Evolutionary conservation across 345 rosid species (phyloP).

Genomic region (Aethionema arabicum): DNA sequence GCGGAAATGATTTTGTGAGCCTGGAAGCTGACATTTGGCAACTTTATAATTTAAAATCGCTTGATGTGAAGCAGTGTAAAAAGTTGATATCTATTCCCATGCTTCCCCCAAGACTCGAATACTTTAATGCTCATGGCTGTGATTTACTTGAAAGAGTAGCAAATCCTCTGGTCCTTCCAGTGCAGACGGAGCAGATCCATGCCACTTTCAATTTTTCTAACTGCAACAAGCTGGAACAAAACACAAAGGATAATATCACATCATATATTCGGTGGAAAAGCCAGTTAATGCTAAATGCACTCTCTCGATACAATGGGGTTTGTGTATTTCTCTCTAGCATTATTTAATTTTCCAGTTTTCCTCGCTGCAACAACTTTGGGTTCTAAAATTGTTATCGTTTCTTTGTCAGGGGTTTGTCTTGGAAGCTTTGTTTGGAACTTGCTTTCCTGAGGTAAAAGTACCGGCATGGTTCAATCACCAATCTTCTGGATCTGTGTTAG

Average conservation of each 20-base stretch:
- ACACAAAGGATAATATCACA: conserved; percentile 6
- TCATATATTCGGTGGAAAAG: not conserved
- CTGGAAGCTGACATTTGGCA: not conserved
- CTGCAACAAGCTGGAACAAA: not conserved
- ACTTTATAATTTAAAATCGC: conserved; percentile 5
- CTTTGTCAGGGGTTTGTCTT: not conserved
- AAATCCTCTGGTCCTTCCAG: conserved; percentile 5
- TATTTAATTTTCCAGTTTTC: not conserved
- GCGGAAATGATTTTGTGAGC: conserved; percentile 2
- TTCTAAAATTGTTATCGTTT: not conserved
- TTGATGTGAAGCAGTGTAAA: conserved; percentile 4
- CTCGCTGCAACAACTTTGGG: no score
- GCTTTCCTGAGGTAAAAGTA: conserved; percentile 16
- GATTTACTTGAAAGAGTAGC: conserved; percentile 3
- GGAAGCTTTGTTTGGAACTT: not conserved
- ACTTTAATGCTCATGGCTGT: conserved; percentile 16
- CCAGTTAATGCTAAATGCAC: not conserved
- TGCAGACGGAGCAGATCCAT: not conserved
- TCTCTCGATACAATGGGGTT: not conserved
- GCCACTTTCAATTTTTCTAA: conserved; percentile 12
- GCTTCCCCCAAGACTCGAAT: conserved; percentile 20
- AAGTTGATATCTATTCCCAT: not conserved
- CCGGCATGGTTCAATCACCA: conserved; percentile 10
- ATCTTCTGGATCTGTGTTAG: not conserved
- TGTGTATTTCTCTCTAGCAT: not conserved